Base-by-base conservation (phyloP, 352 stramenopile genomes). In the Phytophthora sojae region DNA sequence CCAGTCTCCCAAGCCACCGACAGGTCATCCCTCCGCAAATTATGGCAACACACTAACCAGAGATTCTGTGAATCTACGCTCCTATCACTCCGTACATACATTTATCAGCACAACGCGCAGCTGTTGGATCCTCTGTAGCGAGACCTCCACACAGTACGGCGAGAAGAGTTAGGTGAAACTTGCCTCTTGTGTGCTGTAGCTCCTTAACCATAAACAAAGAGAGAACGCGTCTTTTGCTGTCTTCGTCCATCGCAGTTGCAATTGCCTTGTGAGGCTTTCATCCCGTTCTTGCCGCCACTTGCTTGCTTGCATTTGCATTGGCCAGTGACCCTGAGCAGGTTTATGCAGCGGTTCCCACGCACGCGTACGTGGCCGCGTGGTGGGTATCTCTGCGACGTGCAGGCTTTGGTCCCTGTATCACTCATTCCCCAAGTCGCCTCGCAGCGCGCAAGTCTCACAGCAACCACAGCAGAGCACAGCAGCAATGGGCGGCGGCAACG, bases 401-500 rank as follows among this genome's bases (percentile, higher is more conserved):
- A 57, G 30, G 35, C 35, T 21, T 25, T 30, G 25, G 26, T 32
- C 53, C 39, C 37, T 63, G 25, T 56, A 42, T 17, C 37, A n/a
- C 21, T 60, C 61, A 79, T 63, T 79, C 35, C 29, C 25, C 52
- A 79, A 76, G 42, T 76, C 39, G 15, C 57, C 25, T 32, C 61
- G 51, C 23, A 61, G 29, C 29, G 42, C 70, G 42, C 70, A 74
- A 74, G 64, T 57, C 37, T 54, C 54, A n/a, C 35, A 42, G 39
- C 14, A n/a, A 12, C 21, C 26, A 29, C 57, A 12, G 14, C n/a
- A 53, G 23, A 61, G 64, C 8, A 67, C 11, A 19, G 21, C 49
- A 19, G 9, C 35, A 59, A 95, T 96, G 88, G 88, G 88, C 66
- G 88, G 88, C 71, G 88, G 88, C 47, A 96, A 96, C 72, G 88